Evolutionary conservation across 2,329 filamentous ascomycete species (phyloP).

Genomic region (Raffaelea albimanens): DNA sequence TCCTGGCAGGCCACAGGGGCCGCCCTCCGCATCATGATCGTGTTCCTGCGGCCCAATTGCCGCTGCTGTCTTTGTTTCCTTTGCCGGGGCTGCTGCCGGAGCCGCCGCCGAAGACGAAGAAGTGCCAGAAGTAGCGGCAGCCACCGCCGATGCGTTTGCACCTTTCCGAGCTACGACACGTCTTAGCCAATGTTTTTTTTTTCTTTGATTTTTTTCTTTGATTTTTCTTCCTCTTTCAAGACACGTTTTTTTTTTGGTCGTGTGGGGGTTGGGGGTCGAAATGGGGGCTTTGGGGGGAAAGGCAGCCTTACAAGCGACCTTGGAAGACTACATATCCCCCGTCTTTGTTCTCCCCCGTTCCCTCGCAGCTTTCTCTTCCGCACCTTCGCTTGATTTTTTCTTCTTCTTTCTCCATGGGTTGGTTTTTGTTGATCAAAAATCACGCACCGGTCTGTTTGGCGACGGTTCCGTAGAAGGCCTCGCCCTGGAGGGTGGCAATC

Average conservation of each 20-base stretch:
- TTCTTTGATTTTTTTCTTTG: neutral
- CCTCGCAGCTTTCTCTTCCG: too few relatives aligned
- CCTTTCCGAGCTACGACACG: neutral
- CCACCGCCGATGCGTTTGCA: neutral
- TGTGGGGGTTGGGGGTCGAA: too few relatives aligned
- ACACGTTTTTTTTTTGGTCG: neutral
- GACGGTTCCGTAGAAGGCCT: conserved; percentile 70
- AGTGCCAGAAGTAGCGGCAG: too few relatives aligned
- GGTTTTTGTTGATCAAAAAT: conserved; percentile 57
- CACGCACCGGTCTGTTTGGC: conserved; percentile 59
- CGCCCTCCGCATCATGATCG: neutral
- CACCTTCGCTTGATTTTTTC: neutral
- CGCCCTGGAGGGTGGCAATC: conserved; percentile 74
- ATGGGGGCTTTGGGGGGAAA: too few relatives aligned
- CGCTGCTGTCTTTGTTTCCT: neutral
- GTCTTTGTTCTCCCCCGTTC: neutral
- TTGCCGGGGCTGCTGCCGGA: neutral
- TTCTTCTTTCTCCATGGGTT: conserved; percentile 11
- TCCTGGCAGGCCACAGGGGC: conserved; percentile 1
- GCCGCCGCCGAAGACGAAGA: too few relatives aligned
- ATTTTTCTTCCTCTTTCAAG: neutral
- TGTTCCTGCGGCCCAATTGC: neutral
- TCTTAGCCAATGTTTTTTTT: neutral
- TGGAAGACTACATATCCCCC: neutral
- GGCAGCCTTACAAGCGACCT: too few relatives aligned